Conservation (phyloP, 805 yeast species). For the Teunomyces funiuensis region DNA sequence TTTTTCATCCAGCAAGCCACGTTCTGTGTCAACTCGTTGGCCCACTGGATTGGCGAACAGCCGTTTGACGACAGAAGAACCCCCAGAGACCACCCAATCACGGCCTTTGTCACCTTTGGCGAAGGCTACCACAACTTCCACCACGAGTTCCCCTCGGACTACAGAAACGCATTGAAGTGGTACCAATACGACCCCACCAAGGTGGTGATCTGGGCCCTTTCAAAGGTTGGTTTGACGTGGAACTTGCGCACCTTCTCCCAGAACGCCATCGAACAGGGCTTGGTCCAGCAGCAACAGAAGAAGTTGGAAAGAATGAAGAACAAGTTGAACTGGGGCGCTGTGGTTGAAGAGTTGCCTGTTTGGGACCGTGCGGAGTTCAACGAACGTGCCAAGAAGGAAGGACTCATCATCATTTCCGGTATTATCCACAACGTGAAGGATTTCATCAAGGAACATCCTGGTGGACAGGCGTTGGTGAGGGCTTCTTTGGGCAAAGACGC, state of each 20-base stretch:
- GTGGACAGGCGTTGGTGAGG: slow-evolving; percentile 72
- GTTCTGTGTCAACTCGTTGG: slow-evolving; percentile 81
- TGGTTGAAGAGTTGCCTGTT: slow-evolving; percentile 63
- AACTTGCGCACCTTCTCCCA: slow-evolving; percentile 75
- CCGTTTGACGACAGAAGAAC: slow-evolving; percentile 87
- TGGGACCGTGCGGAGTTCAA: slow-evolving; percentile 68
- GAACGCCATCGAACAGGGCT: slow-evolving; percentile 79
- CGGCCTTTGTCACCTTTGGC: slow-evolving; percentile 83
- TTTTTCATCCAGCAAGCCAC: slow-evolving; percentile 79
- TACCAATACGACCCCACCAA: slow-evolving; percentile 87
- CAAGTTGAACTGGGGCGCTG: slow-evolving; percentile 73
- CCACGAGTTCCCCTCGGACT: slow-evolving; percentile 87
- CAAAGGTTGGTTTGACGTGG: slow-evolving; percentile 68
- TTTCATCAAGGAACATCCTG: slow-evolving; percentile 77
- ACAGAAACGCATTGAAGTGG: slow-evolving; percentile 85
- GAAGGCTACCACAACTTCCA: slow-evolving; percentile 91
- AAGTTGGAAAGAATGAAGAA: slow-evolving; percentile 63
- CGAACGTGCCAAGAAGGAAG: slow-evolving; percentile 51
- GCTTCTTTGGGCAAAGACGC: slow-evolving; percentile 81
- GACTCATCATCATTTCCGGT: slow-evolving; percentile 71
- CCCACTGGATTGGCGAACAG: slow-evolving; percentile 84
- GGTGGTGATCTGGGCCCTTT: slow-evolving; percentile 54
- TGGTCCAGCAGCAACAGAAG: slow-evolving; percentile 81
- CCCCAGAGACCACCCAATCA: slow-evolving; percentile 78
- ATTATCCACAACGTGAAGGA: slow-evolving; percentile 74